A percentile compares a stretch with the other conserved stretches of the same genome.
These are phyloP conservation scores for Yarrowia porcina DNA, from an alignment of 805 yeast genomes.

Conservation along the genomic window DNA sequence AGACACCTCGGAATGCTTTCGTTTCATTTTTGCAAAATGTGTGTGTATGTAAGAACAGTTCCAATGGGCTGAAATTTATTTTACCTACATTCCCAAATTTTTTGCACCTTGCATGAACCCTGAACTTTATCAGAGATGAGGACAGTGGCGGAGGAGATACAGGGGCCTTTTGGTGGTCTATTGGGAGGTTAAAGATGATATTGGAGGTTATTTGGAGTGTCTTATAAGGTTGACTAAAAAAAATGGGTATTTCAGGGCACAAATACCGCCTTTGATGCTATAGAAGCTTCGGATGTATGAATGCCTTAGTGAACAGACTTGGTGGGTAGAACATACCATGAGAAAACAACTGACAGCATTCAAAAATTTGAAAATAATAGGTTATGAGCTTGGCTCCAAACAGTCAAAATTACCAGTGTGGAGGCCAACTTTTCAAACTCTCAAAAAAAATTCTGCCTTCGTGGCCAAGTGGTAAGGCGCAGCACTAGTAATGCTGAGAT, in stretches of 20 bases:
- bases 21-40: conserved; percentile 16
- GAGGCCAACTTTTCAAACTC: not conserved
- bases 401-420: too few species aligned
- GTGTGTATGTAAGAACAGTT: conserved; percentile 3
- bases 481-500: conserved; percentile 25
- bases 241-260: too few species aligned
- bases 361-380: too few species aligned
- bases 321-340: too few species aligned
- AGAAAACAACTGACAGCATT: too few species aligned
- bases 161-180: not conserved
- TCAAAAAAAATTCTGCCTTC: not conserved
- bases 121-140: conserved; percentile 1
- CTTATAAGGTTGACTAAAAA: not conserved
- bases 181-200: not conserved
- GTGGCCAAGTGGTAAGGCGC: conserved; percentile 27
- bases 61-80: conserved; percentile 11
- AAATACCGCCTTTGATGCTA: too few species aligned
- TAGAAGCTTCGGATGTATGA: too few species aligned
- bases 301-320: too few species aligned
- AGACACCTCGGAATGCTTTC: conserved; percentile 24
- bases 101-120: conserved; percentile 22
- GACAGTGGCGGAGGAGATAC: not conserved
- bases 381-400: too few species aligned
- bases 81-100: conserved; percentile 17
- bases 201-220: not conserved